phyloP scores from a whole-genome alignment of 306 rosid genomes.

The Datisca glomerata region DNA sequence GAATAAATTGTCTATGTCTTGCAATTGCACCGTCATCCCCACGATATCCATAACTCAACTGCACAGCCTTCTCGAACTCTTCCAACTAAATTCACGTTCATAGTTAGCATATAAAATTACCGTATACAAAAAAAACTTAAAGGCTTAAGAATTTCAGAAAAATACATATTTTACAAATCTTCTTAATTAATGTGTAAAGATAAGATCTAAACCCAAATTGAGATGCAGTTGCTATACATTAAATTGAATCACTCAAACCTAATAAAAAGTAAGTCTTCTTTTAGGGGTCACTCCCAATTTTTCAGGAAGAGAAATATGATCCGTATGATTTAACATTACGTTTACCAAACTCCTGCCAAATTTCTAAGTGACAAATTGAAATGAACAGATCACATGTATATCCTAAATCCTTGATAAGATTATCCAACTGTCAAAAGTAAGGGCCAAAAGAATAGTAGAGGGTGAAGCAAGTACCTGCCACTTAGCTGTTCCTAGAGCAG shows the following conservation, averaged over 20 bases:
- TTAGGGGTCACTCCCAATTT: too few species aligned
- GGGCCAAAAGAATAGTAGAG: background rate
- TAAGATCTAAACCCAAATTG: background rate
- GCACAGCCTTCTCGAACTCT: constrained; percentile 81
- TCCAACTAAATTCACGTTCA: constrained; percentile 50
- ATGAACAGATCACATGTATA: background rate
- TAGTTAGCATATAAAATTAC: constrained; percentile 17
- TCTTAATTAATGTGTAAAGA: background rate
- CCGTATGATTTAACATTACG: too few species aligned
- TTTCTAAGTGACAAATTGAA: too few species aligned
- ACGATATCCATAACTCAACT: constrained; percentile 52
- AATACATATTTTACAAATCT: background rate
- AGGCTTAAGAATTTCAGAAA: constrained; percentile 6
- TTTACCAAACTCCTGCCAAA: too few species aligned
- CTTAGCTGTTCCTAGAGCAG: constrained; percentile 92
- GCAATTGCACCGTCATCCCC: constrained; percentile 44
- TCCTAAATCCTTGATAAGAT: background rate
- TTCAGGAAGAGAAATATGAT: too few species aligned
- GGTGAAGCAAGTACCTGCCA: constrained; percentile 62
- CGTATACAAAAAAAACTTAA: background rate
- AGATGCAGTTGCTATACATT: background rate
- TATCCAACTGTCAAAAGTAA: background rate
- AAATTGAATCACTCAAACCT: background rate
- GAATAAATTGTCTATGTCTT: constrained; percentile 74
- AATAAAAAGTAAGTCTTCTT: too few species aligned